Evolutionary conservation across 768 basidiomycete genomes (phyloP), one percentile per base, ranked within the genome.

Genomic region (Cyclocybe cylindracea): DNA sequence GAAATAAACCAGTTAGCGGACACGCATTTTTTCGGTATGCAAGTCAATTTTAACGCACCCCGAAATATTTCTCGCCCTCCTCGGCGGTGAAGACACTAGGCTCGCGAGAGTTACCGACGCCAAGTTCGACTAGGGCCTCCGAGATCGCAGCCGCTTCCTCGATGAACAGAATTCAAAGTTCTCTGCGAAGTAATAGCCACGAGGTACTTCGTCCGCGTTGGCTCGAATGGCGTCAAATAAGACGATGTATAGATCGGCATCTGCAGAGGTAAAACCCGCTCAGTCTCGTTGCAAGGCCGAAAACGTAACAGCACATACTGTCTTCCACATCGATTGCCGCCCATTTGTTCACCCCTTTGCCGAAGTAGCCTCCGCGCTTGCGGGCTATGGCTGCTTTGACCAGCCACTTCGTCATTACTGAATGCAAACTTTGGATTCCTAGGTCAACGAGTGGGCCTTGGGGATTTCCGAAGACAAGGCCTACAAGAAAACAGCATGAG

Each of bases 341-440:
- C 64, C 64, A 65, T 7, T 37, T 44, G 44, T 61, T 59, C 34
- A 61, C 38, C 2, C 64, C 64, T 46, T 58, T 57, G 0, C 60
- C 61, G 19, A 65, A 42, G 14, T 58, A 61, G 2, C 53, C 57
- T 24, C 58, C 60, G 50, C 57, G 54, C 38, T 63, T 63, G 11
- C 61, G 52, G 29, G 49, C 52, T 29, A 66, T 51, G 11, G 58
- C 42, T 3, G 57, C 56, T 39, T 55, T 62, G 11, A 67, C 55
- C n/a, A 67, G 29, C 11, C 13, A 44, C 2, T 64, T 64, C 10
- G 68, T 14, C 39, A 65, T 63, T 11, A 66, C 57, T 4, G 66
- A 68, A 36, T 61, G 55, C 2, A 39, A 45, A 19, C 67, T 65
- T 45, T 66, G 63, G 18, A 70, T 56, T 2, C 64, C 65, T 4